A percentile compares a stretch with the other conserved stretches of the same genome.
These are phyloP conservation scores for Kazachstania kunashirensis DNA, from an alignment of 805 yeast species.

Conservation along the genomic window DNA sequence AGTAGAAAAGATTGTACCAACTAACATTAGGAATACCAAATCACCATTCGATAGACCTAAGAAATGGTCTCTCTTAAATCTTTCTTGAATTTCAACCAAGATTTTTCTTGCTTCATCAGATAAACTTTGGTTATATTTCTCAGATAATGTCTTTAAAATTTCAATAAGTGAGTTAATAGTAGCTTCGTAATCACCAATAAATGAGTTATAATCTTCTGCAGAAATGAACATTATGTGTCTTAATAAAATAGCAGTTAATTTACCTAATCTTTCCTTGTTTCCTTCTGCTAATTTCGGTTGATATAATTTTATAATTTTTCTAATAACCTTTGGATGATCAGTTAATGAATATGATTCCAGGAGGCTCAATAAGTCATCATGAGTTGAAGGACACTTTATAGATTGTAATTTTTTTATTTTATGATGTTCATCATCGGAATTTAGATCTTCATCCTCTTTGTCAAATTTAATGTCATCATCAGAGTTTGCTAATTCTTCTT, in stretches of 20 bases:
- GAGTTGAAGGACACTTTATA: conserved; percentile 41
- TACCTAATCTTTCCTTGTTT: conserved; percentile 63
- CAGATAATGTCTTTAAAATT: conserved; percentile 49
- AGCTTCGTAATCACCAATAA: conserved; percentile 30
- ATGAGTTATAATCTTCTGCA: conserved; percentile 28
- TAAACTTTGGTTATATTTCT: conserved; percentile 52
- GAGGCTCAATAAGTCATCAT: conserved; percentile 34
- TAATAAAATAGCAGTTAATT: conserved; percentile 52
- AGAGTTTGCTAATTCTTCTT: conserved; percentile 31
- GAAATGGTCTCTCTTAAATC: conserved; percentile 34
- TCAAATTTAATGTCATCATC: conserved; percentile 33
- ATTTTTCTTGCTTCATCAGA: conserved; percentile 53
- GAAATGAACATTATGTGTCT: conserved; percentile 49
- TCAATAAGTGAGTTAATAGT: conserved; percentile 37
- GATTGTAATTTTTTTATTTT: conserved; percentile 7
- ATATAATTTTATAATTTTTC: conserved; percentile 46
- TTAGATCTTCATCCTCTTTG: conserved; percentile 29
- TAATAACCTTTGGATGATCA: conserved; percentile 41
- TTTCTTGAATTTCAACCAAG: conserved; percentile 44
- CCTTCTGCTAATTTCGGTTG: conserved; percentile 77
- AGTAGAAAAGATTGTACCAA: conserved; percentile 79
- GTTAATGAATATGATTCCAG: conserved; percentile 30
- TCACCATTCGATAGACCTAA: conserved; percentile 39
- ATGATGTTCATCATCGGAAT: conserved; percentile 11
- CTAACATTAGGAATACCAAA: conserved; percentile 53